Percentiles rank a stretch among this genome's conserved stretches.
These are phyloP conservation scores for Linanthus parryae DNA, from an alignment of 148 eudicot genomes.

Conservation along the genomic window DNA sequence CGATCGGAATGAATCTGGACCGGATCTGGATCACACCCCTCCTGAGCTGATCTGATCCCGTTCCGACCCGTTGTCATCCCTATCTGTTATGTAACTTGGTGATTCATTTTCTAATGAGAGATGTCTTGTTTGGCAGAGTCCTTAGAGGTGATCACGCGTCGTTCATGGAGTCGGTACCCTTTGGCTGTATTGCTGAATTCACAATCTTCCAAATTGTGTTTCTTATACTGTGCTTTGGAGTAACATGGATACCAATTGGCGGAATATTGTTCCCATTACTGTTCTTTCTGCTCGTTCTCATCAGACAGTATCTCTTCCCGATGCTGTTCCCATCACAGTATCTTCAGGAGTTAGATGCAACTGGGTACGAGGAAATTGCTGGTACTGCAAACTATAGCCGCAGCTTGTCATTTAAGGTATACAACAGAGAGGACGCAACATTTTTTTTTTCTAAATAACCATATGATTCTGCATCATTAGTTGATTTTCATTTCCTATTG, in stretches of 20 bases:
- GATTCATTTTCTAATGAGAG: no score
- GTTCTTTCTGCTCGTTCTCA: conserved; percentile 53
- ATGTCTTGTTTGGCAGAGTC: conserved; percentile 51
- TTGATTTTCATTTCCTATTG: background rate
- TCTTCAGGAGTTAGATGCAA: conserved; percentile 65
- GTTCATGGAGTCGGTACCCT: conserved; percentile 66
- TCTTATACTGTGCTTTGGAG: conserved; percentile 57
- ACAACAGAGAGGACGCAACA: background rate
- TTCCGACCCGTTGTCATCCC: no score
- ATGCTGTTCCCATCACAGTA: conserved; percentile 48
- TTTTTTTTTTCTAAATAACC: background rate
- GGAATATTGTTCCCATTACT: conserved; percentile 77
- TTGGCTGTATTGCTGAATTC: conserved; percentile 46
- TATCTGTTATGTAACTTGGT: no score
- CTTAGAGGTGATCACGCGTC: conserved; percentile 62
- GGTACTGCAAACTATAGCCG: conserved; percentile 28
- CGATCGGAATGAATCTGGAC: no score
- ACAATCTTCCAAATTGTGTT: conserved; percentile 56
- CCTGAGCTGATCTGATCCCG: no score
- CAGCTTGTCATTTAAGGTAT: conserved; percentile 34
- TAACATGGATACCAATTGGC: conserved; percentile 77
- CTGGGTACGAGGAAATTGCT: conserved; percentile 69
- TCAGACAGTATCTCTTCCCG: conserved; percentile 56
- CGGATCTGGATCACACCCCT: no score
- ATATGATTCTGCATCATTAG: background rate